Conservation (phyloP, 371 early-diverging fungal genomes). For the Rhizopus arrhizus region DNA sequence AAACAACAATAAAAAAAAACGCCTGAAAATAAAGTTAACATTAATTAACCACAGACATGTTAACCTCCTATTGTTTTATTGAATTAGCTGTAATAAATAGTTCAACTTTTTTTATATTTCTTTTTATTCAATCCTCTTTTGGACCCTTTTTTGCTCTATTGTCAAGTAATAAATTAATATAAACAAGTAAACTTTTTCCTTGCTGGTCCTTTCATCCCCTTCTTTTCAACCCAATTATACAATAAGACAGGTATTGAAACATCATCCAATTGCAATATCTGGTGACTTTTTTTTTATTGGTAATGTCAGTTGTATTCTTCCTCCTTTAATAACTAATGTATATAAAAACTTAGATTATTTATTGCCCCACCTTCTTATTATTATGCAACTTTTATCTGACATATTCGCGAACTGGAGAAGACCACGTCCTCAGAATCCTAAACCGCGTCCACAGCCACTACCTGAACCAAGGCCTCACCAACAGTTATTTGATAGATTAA, state of each 20-base stretch:
- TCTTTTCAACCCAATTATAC: too few species aligned
- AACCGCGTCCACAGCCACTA: constrained; percentile 2
- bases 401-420: neutral
- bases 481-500: neutral
- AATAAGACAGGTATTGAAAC: too few species aligned
- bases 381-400: neutral
- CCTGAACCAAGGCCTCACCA: neutral
- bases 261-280: too few species aligned
- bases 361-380: neutral
- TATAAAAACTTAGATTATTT: neutral
- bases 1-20: neutral
- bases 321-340: neutral
- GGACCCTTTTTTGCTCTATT: neutral
- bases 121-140: neutral
- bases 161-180: neutral
- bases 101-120: neutral
- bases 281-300: too few species aligned
- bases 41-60: neutral
- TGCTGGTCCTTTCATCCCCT: too few species aligned
- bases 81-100: neutral
- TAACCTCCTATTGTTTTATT: neutral
- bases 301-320: too few species aligned
- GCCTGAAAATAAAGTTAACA: neutral
- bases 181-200: neutral
- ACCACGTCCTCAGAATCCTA: constrained; percentile 25